Evolutionary conservation across 176 grass and related monocot genomes (phyloP), one percentile per base, ranked within the genome.

Genomic region (Cymbopogon citratus): DNA sequence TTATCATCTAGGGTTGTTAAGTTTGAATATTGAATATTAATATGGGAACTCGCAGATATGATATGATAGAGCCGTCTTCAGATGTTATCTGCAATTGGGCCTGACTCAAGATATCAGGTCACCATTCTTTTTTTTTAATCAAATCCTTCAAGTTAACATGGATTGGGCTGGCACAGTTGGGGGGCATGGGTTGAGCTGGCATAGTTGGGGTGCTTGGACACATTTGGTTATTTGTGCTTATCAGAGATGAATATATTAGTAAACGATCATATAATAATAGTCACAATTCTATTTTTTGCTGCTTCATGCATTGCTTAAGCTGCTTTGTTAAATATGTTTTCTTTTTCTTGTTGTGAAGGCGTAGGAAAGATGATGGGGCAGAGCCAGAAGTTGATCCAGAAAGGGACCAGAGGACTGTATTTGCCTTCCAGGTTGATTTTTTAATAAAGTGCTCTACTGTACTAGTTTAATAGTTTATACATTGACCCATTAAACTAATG

Each of bases 341-440:
- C 10, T 63, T 56, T 56, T 65, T 77, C 36, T 79, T 63, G 35
- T 36, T 48, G 40, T 86, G 74, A 84, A 97, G 95, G 39, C 90
- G 84, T 49, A 97, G 83, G 88, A 98, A 92, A 87, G 95, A 94
- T 74, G 95, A 97, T 19, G 70, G 33, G n/a, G 29, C 84, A 59
- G 95, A 98, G 76, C 79, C 88, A 63, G 92, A 94, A 82, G 92
- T 85, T 90, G 95, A 98, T 76, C 95, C 92, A 71, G 95, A 98
- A 94, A 86, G 95, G 73, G 95, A 98, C 90, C 95, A 98, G 74
- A 92, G 95, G 83, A 98, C 95, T 81, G 95, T 98, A 67, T 98
- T 98, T 86, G 95, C 95, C 44, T 98, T 94, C 84, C 95, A 98
- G 95, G 93, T 95, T 86, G n/a, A 16, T 88, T 36, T 80, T 80